Base-by-base conservation (phyloP, 768 basidiomycete genomes). In the Tulasnella sp. region DNA sequence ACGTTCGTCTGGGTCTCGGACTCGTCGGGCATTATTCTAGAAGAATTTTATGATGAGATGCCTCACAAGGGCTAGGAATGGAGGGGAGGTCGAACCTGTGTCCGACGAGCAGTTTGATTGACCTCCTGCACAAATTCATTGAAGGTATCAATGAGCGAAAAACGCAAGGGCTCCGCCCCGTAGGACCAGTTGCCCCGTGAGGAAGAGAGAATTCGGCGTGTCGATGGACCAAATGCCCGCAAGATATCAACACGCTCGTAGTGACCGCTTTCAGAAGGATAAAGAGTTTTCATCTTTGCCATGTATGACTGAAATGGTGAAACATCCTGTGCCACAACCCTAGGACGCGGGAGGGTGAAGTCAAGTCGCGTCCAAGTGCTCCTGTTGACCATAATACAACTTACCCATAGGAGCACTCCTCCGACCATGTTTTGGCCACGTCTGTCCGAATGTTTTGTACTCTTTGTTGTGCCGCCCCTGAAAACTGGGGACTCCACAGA, bases 91-190 rank as follows among this genome's bases (percentile, higher is more conserved):
- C 52, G 2, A n/a, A 52, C 52, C 52, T 52, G 52, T 0, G n/a
- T 52, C n/a, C 7, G 52, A 52, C 24, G n/a, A 52, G 52, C 24
- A 3, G n/a, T 52, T 8, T n/a, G 21, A n/a, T 52, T 24, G 4
- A n/a, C n/a, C 9, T 52, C 52, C 52, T 24, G 8, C 3, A 52
- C 52, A n/a, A n/a, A n/a, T 10, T 52, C 24, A 24, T 52, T 52
- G 52, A 52, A 52, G 52, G 52, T n/a, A 3, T 52, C 8, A 6
- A 52, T 24, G 4, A n/a, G n/a, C 1, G 44, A 14, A 44, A 18
- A 1, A n/a, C 9, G n/a, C 24, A n/a, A n/a, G n/a, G n/a, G n/a
- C 0, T 10, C 12, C n/a, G 21, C 5, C 52, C 7, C 7, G 0
- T 5, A 8, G 9, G n/a, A n/a, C 52, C 24, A n/a, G 44, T 18